Evolutionary conservation across 2,329 filamentous ascomycete species (phyloP).

Genomic region (Phyllosticta citrichinensis): DNA sequence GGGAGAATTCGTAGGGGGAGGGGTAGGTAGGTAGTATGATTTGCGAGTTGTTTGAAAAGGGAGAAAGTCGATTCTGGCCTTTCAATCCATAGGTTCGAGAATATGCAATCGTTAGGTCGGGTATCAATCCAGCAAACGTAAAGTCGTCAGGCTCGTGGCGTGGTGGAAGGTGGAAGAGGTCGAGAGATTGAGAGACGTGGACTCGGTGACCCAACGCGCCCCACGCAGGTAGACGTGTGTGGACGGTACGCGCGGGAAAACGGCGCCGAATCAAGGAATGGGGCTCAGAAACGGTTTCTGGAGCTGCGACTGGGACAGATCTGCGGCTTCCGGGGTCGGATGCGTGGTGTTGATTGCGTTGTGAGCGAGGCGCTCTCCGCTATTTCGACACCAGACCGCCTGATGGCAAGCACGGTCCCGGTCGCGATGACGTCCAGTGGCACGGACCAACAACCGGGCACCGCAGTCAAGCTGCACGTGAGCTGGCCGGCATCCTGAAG

Average conservation of each 20-base stretch:
- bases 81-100: constrained; percentile 7
- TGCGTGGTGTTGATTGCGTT: background rate
- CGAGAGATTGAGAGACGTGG: background rate
- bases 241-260: background rate
- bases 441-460: background rate
- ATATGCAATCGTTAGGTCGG: background rate
- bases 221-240: background rate
- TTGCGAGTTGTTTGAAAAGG: background rate
- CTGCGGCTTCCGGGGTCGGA: background rate
- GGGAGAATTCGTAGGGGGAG: constrained; percentile 21
- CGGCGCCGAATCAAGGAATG: background rate
- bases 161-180: background rate
- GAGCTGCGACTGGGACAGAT: background rate
- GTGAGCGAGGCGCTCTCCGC: background rate
- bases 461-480: background rate
- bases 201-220: background rate
- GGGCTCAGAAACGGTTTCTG: background rate
- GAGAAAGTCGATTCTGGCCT: background rate
- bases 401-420: background rate
- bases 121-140: constrained; percentile 10
- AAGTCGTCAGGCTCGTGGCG: constrained; percentile 7
- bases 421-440: background rate
- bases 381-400: background rate
- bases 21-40: background rate
- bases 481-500: background rate